These are phyloP conservation scores for Theobroma cacao DNA, from an alignment of 345 rosid species.

Conservation along the genomic window DNA sequence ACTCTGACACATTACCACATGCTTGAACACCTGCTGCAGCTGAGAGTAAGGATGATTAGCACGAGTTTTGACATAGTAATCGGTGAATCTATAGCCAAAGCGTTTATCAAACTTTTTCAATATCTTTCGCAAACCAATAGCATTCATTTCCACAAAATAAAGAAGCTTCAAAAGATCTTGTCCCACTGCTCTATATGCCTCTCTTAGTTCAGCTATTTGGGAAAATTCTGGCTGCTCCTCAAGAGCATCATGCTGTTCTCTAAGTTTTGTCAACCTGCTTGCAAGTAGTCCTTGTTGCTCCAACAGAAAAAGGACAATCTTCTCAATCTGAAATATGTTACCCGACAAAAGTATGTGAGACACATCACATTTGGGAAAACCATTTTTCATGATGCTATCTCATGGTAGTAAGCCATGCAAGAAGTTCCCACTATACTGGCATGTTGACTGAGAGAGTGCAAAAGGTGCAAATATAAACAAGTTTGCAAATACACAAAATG, in stretches of 20 bases:
- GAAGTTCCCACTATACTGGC: not conserved
- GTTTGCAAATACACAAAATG: not conserved
- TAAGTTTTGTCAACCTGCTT: conserved; percentile 60
- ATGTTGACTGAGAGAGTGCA: not conserved
- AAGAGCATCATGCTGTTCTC: conserved; percentile 67
- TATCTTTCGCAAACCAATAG: conserved; percentile 91
- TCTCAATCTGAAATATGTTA: conserved; percentile 73
- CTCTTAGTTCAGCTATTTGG: conserved; percentile 59
- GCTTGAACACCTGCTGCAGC: conserved; percentile 98
- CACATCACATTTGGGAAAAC: not conserved
- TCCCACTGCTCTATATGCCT: conserved; percentile 77
- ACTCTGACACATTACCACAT: conserved; percentile 68
- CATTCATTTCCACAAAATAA: conserved; percentile 81
- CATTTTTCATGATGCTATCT: not conserved
- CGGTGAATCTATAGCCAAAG: conserved; percentile 86
- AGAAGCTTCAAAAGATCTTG: conserved; percentile 79
- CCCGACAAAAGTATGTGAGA: conserved; percentile 1
- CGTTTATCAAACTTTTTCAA: conserved; percentile 97
- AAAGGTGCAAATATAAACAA: not conserved
- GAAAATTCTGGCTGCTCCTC: conserved; percentile 66
- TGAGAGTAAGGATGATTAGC: conserved; percentile 99
- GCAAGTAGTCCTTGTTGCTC: conserved; percentile 94
- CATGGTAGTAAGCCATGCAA: not conserved
- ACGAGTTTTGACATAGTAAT: conserved; percentile 92
- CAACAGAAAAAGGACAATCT: conserved; percentile 85